Conservation (phyloP, 2,329 filamentous ascomycete species). For the Scleromitrula shiraiana region DNA sequence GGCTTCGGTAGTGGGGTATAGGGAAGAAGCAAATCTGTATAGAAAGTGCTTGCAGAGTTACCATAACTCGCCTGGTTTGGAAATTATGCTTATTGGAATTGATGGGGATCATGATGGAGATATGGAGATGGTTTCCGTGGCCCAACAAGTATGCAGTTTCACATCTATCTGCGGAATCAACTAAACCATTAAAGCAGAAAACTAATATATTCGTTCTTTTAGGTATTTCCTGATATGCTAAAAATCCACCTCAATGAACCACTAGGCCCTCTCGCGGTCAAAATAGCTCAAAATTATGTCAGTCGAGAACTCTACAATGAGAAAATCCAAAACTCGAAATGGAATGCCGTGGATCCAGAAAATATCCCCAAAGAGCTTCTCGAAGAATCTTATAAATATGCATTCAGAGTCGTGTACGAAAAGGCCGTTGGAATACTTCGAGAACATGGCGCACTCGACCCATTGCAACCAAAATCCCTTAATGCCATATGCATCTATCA, state of each 20-base stretch:
- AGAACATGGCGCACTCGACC: slow-evolving; percentile 9
- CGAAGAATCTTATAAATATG: slow-evolving; percentile 11
- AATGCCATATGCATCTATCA: slow-evolving; percentile 29
- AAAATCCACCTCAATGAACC: slow-evolving; percentile 17
- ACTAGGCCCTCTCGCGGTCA: slow-evolving; percentile 12
- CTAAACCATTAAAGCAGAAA: background rate
- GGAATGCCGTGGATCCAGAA: background rate
- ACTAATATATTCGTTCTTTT: background rate
- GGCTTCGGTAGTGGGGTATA: slow-evolving; percentile 15
- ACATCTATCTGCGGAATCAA: background rate
- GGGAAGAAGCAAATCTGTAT: slow-evolving; percentile 13
- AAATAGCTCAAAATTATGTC: slow-evolving; percentile 13
- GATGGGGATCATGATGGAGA: slow-evolving; percentile 15
- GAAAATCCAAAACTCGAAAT: slow-evolving; percentile 3
- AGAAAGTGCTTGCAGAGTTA: slow-evolving; percentile 16
- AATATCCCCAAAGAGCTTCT: slow-evolving; percentile 8
- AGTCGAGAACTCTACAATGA: slow-evolving; percentile 9
- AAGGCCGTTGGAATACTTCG: slow-evolving; percentile 10
- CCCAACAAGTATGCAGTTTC: slow-evolving; percentile 9
- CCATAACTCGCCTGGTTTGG: slow-evolving; percentile 10
- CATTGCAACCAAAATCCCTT: background rate
- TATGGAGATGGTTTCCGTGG: slow-evolving; percentile 17
- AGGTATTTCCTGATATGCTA: slow-evolving; percentile 14
- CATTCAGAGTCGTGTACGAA: slow-evolving; percentile 10
- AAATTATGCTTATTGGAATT: slow-evolving; percentile 14